Conservation (phyloP, 2,329 filamentous ascomycete species). For the Penicillium sp. region DNA sequence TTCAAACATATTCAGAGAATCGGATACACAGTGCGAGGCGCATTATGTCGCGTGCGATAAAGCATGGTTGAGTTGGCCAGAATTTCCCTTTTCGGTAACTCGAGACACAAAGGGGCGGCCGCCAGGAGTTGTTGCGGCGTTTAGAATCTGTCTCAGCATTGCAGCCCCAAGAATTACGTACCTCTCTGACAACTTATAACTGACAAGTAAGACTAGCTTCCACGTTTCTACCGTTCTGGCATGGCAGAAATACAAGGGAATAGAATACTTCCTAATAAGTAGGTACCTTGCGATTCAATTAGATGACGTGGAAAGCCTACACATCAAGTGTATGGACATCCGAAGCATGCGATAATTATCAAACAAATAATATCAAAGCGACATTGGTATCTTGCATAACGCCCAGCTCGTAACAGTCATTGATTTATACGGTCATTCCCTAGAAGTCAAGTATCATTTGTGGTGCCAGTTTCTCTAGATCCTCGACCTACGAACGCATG, state of each 20-base stretch:
- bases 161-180: not conserved
- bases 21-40: not conserved
- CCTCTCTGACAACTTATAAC: not conserved
- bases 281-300: not conserved
- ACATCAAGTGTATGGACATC: not conserved
- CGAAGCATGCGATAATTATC: not conserved
- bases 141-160: not conserved
- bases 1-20: no score
- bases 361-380: not conserved
- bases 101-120: slow-evolving; percentile 3
- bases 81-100: slow-evolving; percentile 2
- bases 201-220: not conserved
- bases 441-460: slow-evolving; percentile 83
- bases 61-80: not conserved
- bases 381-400: slow-evolving; percentile 5
- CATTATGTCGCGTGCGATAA: not conserved
- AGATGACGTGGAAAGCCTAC: not conserved
- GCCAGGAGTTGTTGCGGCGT: not conserved
- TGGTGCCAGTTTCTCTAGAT: slow-evolving; percentile 81
- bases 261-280: not conserved
- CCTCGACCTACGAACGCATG: slow-evolving; percentile 61
- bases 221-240: not conserved
- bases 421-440: not conserved
- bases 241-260: not conserved
- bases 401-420: slow-evolving; percentile 1